These are phyloP conservation scores for Penicillium salamii DNA, from an alignment of 495 filamentous ascomycete species.

Conservation along the genomic window DNA sequence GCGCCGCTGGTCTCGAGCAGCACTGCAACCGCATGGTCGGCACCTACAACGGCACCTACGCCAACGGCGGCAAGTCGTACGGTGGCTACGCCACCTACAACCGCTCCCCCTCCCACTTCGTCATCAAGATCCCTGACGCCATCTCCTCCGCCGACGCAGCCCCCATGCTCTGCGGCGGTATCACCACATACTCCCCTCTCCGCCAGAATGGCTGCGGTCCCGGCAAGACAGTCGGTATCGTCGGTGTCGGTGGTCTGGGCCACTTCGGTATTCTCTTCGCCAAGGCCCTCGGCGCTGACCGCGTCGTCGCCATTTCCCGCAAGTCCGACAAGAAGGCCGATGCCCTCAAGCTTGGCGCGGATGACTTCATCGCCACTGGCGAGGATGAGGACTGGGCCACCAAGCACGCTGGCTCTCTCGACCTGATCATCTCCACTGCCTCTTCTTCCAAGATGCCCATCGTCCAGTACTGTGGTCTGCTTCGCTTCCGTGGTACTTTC, in stretches of 20 bases:
- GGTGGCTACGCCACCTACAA: slow-evolving; percentile 72
- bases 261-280: slow-evolving; percentile 63
- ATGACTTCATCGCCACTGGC: slow-evolving; percentile 75
- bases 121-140: slow-evolving; percentile 72
- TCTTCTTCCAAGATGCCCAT: slow-evolving; percentile 76
- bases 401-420: slow-evolving; percentile 60
- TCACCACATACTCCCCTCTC: slow-evolving; percentile 75
- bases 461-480: slow-evolving; percentile 62
- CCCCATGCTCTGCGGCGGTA: slow-evolving; percentile 83
- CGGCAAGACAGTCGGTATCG: slow-evolving; percentile 77
- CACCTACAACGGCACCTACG: slow-evolving; percentile 36
- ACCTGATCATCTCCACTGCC: slow-evolving; percentile 79
- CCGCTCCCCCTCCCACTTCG: slow-evolving; percentile 70
- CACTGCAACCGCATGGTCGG: slow-evolving; percentile 63
- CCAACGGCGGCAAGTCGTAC: slow-evolving; percentile 60
- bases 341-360: slow-evolving; percentile 57
- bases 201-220: slow-evolving; percentile 71
- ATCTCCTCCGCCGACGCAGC: slow-evolving; percentile 61
- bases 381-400: slow-evolving; percentile 73
- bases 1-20: slow-evolving; percentile 57
- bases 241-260: slow-evolving; percentile 81
- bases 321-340: slow-evolving; percentile 66
- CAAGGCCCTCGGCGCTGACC: slow-evolving; percentile 69
- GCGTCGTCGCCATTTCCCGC: slow-evolving; percentile 79
- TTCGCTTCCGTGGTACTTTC: slow-evolving; percentile 67